Base-by-base conservation (phyloP, 2,329 filamentous ascomycete species). In the Plectosphaerella cucumerina region DNA sequence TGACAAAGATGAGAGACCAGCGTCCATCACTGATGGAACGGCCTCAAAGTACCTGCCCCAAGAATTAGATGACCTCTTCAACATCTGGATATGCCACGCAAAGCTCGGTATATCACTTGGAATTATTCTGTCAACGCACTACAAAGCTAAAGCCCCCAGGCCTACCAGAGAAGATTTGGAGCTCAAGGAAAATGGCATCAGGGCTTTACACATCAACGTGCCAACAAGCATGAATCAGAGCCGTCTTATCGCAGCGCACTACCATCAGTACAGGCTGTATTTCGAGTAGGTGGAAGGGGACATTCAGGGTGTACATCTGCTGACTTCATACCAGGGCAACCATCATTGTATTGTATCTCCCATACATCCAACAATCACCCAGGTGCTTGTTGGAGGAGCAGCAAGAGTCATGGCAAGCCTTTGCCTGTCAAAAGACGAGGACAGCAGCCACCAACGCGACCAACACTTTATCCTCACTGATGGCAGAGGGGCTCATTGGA, bases 371-470 rank as follows among this genome's bases (percentile, higher is more conserved):
- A 5, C 49, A 53, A 35, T 48, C 49, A 26, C 51, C 51, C 5
- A 39, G 39, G 37, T 49, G 51, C 33, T 14, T 51, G 10, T 23
- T 46, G 9, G 45, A 49, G 10, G 45, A 45, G 2, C 45, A 53
- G 10, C 51, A 53, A 14, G 49, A 46, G 23, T 46, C n/a, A n/a
- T 53, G 51, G 51, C 41, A 49, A 15, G n/a, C 51, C 2, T 53
- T 48, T 33, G 51, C 51, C 4, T 53, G 49, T 5, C 51, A 53
- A 41, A 53, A 53, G 9, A 53, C 51, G 31, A 51, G 51, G 17
- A 51, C 51, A 3, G 49, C 51, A 1, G 51, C 51, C 15, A 51
- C 51, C 14, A 49, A 48, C 3, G 49, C 51, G 3, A 51, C 49
- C 17, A 46, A 49, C 2, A 49, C 51, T 6, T 31, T 51, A 23